Evolutionary conservation across 495 filamentous ascomycete genomes (phyloP).

Genomic region (Tuber indicum): DNA sequence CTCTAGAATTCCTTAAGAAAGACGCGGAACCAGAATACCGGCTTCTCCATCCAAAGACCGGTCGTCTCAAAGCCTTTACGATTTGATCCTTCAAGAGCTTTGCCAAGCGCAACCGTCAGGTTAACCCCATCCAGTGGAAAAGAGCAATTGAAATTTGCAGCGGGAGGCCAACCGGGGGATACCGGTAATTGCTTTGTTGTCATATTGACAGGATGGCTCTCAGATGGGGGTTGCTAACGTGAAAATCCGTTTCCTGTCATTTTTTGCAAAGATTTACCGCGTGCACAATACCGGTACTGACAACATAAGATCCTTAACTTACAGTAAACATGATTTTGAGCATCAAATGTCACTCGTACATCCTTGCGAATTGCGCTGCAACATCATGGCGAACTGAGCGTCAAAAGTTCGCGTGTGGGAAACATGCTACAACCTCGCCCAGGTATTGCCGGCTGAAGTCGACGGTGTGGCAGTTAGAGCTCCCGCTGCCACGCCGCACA

Average conservation of each 20-base stretch:
- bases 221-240: not conserved
- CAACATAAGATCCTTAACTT: not conserved
- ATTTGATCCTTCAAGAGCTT: not conserved
- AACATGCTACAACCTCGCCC: not conserved
- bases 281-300: not conserved
- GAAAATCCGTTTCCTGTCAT: not conserved
- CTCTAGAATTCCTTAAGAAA: not conserved
- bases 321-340: not conserved
- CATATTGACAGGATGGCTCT: not conserved
- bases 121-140: not conserved
- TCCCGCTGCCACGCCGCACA: not conserved
- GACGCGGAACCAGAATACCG: not conserved
- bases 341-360: not conserved
- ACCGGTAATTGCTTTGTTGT: not conserved
- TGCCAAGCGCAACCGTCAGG: not conserved
- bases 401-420: not conserved
- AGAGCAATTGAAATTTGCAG: not conserved
- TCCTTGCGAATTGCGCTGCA: not conserved
- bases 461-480: not conserved
- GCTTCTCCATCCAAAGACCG: not conserved
- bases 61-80: not conserved
- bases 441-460: not conserved
- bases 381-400: not conserved
- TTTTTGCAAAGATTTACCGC: not conserved
- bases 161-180: not conserved